Conservation (phyloP, 768 basidiomycete genomes). For the Dictyophora rubrovolvata region DNA sequence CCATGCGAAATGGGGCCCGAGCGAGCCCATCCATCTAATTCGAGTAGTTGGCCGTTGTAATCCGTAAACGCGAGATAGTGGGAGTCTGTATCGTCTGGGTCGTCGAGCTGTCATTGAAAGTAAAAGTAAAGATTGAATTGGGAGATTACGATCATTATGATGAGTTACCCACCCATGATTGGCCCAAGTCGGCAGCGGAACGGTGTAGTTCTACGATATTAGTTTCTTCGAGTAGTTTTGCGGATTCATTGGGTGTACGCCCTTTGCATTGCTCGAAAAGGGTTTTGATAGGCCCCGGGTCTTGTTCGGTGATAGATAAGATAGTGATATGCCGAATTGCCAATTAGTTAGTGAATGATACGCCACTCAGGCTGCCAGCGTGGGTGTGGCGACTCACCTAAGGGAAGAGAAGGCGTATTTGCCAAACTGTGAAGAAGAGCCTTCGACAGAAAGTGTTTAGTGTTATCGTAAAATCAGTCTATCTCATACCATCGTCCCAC, state of each 20-base stretch:
- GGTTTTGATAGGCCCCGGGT: neutral
- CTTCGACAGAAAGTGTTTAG: neutral
- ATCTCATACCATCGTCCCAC: conserved; percentile 2
- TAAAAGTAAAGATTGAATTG: neutral
- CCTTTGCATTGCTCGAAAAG: neutral
- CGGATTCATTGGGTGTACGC: neutral
- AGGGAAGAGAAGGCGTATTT: conserved; percentile 1
- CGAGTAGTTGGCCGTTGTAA: conserved; percentile 1
- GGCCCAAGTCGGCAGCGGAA: neutral
- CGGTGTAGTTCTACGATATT: neutral
- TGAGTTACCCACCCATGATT: conserved; percentile 1
- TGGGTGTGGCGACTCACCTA: neutral
- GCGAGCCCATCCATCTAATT: conserved; percentile 1
- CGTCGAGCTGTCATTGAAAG: neutral
- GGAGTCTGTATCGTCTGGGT: neutral
- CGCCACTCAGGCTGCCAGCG: neutral
- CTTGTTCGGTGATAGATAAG: neutral
- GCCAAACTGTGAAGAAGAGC: conserved; percentile 2
- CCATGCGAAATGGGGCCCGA: neutral
- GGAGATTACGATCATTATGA: too few relatives aligned
- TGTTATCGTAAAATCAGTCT: too few relatives aligned
- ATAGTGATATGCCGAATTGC: neutral
- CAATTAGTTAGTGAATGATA: neutral
- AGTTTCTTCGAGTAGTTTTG: neutral
- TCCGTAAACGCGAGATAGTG: neutral